phyloP scores from a whole-genome alignment of 768 basidiomycete genomes.

The Auriscalpium vulgare region DNA sequence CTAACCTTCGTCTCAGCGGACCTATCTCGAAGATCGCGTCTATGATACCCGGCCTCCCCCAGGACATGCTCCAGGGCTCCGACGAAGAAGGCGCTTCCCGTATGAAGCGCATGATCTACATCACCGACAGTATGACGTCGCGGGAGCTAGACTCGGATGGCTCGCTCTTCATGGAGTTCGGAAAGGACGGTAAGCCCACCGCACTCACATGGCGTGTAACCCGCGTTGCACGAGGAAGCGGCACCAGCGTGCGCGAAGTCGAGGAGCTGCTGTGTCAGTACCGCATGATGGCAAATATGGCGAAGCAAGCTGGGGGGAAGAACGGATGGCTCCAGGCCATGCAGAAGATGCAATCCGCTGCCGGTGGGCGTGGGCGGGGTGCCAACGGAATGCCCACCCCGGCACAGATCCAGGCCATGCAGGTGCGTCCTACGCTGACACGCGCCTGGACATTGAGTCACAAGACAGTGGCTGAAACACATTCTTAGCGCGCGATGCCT shows the following conservation, averaged over 20 bases:
- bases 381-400: slow-evolving; percentile 86
- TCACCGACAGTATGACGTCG: slow-evolving; percentile 96
- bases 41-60: slow-evolving; percentile 96
- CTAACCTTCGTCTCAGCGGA: slow-evolving; percentile 52
- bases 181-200: slow-evolving; percentile 74
- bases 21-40: slow-evolving; percentile 97
- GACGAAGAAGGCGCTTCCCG: slow-evolving; percentile 88
- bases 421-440: slow-evolving; percentile 42
- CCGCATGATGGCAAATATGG: slow-evolving; percentile 98
- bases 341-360: slow-evolving; percentile 88
- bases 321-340: slow-evolving; percentile 88
- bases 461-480: neutral
- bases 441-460: too few species aligned
- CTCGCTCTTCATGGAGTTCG: slow-evolving; percentile 76
- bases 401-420: slow-evolving; percentile 91
- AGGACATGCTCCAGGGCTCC: slow-evolving; percentile 82
- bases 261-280: slow-evolving; percentile 96
- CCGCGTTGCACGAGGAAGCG: slow-evolving; percentile 87
- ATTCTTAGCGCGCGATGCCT: slow-evolving; percentile 74
- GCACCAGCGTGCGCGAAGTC: slow-evolving; percentile 94
- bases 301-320: slow-evolving; percentile 95
- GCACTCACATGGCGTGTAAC: slow-evolving; percentile 88
- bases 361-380: slow-evolving; percentile 80
- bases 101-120: slow-evolving; percentile 97
- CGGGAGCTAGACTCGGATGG: slow-evolving; percentile 94